These are phyloP conservation scores for Xylariomycetidae sp. DNA, from an alignment of 2,329 filamentous ascomycete species.

Conservation along the genomic window DNA sequence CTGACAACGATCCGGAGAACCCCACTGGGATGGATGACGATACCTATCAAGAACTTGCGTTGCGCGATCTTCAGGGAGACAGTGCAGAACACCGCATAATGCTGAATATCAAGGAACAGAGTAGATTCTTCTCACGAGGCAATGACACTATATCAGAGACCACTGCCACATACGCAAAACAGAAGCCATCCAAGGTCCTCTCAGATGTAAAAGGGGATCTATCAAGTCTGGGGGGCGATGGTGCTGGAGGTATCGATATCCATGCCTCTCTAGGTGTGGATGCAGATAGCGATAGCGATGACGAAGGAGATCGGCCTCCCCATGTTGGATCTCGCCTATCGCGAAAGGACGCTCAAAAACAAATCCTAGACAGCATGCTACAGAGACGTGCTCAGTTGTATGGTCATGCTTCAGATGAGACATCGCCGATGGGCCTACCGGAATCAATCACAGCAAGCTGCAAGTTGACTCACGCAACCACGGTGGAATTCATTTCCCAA, in stretches of 20 bases:
- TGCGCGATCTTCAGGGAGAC: conserved; percentile 76
- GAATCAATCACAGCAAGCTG: conserved; percentile 54
- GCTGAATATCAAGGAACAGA: conserved; percentile 85
- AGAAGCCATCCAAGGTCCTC: conserved; percentile 66
- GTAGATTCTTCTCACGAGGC: conserved; percentile 68
- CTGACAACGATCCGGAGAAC: conserved; percentile 63
- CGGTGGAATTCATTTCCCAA: conserved; percentile 92
- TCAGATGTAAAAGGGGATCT: conserved; percentile 61
- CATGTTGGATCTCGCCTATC: conserved; percentile 68
- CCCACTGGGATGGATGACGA: conserved; percentile 67
- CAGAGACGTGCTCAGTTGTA: conserved; percentile 58
- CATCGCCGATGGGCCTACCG: conserved; percentile 52
- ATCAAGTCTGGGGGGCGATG: conserved; percentile 42
- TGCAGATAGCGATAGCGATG: conserved; percentile 65
- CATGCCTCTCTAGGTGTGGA: conserved; percentile 63
- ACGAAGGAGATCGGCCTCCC: conserved; percentile 49
- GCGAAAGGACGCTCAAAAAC: conserved; percentile 58
- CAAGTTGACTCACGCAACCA: conserved; percentile 78
- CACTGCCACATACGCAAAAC: conserved; percentile 56
- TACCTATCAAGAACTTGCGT: conserved; percentile 67
- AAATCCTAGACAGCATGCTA: conserved; percentile 61
- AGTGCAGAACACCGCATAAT: conserved; percentile 72
- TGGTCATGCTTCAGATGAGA: conserved; percentile 42
- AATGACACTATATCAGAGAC: conserved; percentile 43
- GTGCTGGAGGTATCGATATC: conserved; percentile 52